Evolutionary conservation across 306 rosid species (phyloP).

Genomic region (Quercus ilex): DNA sequence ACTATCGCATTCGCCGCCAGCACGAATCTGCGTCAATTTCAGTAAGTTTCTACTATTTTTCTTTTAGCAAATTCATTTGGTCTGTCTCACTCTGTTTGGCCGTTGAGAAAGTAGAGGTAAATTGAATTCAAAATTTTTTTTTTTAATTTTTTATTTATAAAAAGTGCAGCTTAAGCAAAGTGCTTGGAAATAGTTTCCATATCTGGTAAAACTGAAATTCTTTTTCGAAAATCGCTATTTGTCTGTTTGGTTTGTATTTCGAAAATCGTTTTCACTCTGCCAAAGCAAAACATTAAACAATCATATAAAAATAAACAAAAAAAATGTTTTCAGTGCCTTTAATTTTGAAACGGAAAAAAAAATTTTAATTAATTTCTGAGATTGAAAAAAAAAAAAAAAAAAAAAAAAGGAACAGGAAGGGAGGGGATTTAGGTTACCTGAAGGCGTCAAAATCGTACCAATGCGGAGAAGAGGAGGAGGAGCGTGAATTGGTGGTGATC

Average conservation of each 20-base stretch:
- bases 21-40: constrained; percentile 56
- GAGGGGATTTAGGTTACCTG: constrained; percentile 41
- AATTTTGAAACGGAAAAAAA: not conserved
- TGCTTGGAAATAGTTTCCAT: not conserved
- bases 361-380: not conserved
- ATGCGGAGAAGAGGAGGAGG: constrained; percentile 54
- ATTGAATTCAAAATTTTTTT: too few species aligned
- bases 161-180: too few species aligned
- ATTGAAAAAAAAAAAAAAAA: not conserved
- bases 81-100: not conserved
- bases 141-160: too few species aligned
- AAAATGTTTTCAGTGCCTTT: too few species aligned
- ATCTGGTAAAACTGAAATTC: not conserved
- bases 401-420: not conserved
- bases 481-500: constrained; percentile 77
- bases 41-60: not conserved
- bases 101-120: constrained; percentile 2
- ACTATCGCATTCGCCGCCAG: constrained; percentile 86
- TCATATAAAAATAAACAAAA: too few species aligned
- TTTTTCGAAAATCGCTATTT: not conserved
- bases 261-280: too few species aligned
- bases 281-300: too few species aligned
- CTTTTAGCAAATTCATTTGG: too few species aligned
- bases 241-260: too few species aligned
- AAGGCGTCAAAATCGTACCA: constrained; percentile 91